These are phyloP conservation scores for Picea abies DNA, from an alignment of 83 land plant genomes.

Conservation along the genomic window DNA sequence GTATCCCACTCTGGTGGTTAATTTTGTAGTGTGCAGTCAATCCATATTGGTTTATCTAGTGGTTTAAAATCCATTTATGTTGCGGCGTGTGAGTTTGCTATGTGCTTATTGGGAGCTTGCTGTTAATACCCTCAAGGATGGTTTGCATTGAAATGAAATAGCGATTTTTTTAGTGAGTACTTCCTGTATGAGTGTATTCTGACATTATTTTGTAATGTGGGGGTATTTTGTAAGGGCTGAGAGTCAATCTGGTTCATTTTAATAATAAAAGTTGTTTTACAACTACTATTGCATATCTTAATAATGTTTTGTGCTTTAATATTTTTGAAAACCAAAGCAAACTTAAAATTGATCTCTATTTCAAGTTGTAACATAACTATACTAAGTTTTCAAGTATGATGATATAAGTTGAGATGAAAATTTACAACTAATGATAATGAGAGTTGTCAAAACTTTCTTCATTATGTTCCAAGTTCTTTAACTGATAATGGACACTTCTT, in stretches of 20 bases:
- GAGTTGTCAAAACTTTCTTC: no score
- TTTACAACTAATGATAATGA: no score
- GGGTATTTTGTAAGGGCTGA: not conserved
- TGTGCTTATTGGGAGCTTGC: conserved; percentile 9
- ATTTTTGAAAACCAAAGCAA: no score
- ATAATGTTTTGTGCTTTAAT: not conserved
- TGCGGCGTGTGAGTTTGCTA: not conserved
- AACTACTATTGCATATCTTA: not conserved
- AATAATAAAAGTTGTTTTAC: not conserved
- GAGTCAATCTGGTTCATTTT: not conserved
- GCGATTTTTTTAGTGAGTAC: not conserved
- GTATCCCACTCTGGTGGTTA: conserved; percentile 96
- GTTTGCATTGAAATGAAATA: not conserved
- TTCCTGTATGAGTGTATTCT: not conserved
- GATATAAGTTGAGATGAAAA: no score
- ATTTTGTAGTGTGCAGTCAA: conserved; percentile 7
- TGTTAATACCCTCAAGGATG: not conserved
- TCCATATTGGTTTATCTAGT: not conserved
- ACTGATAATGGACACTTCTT: no score
- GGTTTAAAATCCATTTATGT: conserved; percentile 1
- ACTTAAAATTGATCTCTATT: no score
- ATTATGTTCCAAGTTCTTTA: no score
- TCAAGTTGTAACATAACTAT: no score
- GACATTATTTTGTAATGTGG: not conserved
- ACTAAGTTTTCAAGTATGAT: no score